Evolutionary conservation across 2,329 filamentous ascomycete genomes (phyloP).

Genomic region (Paecilomyces formosus): DNA sequence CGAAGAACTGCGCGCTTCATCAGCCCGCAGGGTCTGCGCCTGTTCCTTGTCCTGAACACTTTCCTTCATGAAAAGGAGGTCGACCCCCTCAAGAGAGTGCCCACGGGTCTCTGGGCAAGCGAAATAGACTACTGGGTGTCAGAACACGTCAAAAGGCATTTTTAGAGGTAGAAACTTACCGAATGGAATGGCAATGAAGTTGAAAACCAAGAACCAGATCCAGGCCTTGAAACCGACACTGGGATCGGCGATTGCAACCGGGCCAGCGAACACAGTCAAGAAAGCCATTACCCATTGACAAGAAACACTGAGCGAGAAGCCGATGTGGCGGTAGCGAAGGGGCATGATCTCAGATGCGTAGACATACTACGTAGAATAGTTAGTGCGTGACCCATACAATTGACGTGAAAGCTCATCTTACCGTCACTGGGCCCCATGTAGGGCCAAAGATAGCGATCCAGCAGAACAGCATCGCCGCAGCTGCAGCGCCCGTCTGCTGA

Average conservation of each 20-base stretch:
- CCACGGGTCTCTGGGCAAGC: slow-evolving; percentile 19
- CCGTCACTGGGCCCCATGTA: slow-evolving; percentile 19
- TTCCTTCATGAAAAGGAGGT: slow-evolving; percentile 10
- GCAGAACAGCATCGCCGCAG: slow-evolving; percentile 22
- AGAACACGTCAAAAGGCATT: not conserved
- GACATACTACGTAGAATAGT: slow-evolving; percentile 16
- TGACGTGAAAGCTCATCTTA: slow-evolving; percentile 2
- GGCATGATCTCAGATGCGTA: slow-evolving; percentile 27
- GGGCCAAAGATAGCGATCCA: slow-evolving; percentile 24
- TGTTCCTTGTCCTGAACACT: not conserved
- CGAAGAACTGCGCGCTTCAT: not conserved
- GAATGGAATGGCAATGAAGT: slow-evolving; percentile 23
- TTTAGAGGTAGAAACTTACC: slow-evolving; percentile 3
- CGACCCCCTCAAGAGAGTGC: slow-evolving; percentile 20
- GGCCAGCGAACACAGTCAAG: slow-evolving; percentile 27
- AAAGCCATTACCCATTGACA: slow-evolving; percentile 29
- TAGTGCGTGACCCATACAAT: not conserved
- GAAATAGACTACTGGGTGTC: slow-evolving; percentile 10
- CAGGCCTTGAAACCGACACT: slow-evolving; percentile 27
- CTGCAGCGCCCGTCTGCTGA: slow-evolving; percentile 14
- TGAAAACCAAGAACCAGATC: slow-evolving; percentile 26
- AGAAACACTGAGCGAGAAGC: slow-evolving; percentile 21
- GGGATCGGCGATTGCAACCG: slow-evolving; percentile 19
- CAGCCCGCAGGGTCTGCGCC: not conserved
- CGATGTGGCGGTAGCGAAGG: slow-evolving; percentile 26